These are phyloP conservation scores for Hygrocybe punicea DNA, from an alignment of 768 basidiomycete genomes.

Conservation along the genomic window DNA sequence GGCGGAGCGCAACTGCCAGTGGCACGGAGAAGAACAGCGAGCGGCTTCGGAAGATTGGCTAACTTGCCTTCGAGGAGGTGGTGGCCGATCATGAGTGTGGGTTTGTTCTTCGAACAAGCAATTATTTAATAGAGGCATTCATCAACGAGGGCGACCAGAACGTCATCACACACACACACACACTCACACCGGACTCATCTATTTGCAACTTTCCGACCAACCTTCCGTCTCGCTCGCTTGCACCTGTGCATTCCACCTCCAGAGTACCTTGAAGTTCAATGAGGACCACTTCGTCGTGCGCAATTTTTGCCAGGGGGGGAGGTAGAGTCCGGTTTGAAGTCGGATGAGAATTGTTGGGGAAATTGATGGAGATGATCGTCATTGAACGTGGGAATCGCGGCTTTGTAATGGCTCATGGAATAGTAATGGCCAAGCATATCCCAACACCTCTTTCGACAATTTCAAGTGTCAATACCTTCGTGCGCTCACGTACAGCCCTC, in stretches of 20 bases:
- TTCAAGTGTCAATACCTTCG: constrained; percentile 12
- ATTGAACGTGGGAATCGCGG: too few relatives aligned
- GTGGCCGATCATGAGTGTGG: constrained; percentile 79
- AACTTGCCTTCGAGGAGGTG: constrained; percentile 90
- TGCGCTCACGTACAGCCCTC: constrained; percentile 5
- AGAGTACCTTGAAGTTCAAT: constrained; percentile 87
- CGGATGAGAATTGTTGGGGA: too few relatives aligned
- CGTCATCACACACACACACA: too few relatives aligned
- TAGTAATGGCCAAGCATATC: constrained; percentile 8
- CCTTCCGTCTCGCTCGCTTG: constrained; percentile 57
- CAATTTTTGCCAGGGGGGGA: constrained; percentile 59
- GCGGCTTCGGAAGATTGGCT: constrained; percentile 68
- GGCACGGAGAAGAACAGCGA: constrained; percentile 67
- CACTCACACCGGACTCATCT: constrained; percentile 53
- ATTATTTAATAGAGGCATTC: not conserved
- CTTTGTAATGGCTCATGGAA: too few relatives aligned
- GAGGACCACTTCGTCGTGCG: constrained; percentile 74
- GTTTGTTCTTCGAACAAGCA: constrained; percentile 53
- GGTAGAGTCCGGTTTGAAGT: not conserved
- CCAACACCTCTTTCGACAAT: constrained; percentile 16
- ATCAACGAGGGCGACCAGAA: too few relatives aligned
- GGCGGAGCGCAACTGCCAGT: constrained; percentile 10
- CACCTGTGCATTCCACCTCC: constrained; percentile 56
- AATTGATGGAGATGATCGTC: too few relatives aligned
- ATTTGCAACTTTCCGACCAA: constrained; percentile 75